Percentiles rank a stretch among this genome's conserved stretches.
phyloP scores from a whole-genome alignment of 768 basidiomycete species.

The Suillus ampliporus region DNA sequence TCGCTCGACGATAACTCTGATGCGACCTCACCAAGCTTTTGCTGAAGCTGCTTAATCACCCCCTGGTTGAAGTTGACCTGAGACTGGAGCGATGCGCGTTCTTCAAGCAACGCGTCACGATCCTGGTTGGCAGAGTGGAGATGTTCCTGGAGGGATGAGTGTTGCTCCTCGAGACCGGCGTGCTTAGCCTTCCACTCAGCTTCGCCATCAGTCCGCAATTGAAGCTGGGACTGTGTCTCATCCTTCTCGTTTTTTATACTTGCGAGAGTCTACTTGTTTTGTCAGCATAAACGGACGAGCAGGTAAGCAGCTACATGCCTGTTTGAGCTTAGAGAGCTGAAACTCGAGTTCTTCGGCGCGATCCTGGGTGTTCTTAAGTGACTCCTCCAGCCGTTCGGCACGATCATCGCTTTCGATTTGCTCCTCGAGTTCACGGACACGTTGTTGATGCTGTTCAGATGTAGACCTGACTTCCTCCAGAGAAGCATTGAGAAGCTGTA shows the following conservation, averaged over 20 bases:
- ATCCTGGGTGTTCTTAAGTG: slow-evolving; percentile 79
- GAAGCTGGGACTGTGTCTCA: slow-evolving; percentile 53
- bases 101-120: slow-evolving; percentile 52
- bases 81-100: slow-evolving; percentile 55
- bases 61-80: slow-evolving; percentile 52
- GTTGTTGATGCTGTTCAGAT: slow-evolving; percentile 58
- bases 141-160: slow-evolving; percentile 45
- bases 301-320: slow-evolving; percentile 49
- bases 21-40: slow-evolving; percentile 60
- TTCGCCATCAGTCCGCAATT: slow-evolving; percentile 47
- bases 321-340: slow-evolving; percentile 77
- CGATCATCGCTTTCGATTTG: slow-evolving; percentile 86
- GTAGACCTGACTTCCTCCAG: slow-evolving; percentile 58
- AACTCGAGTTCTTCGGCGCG: slow-evolving; percentile 85
- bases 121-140: slow-evolving; percentile 52
- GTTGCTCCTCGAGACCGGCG: slow-evolving; percentile 49
- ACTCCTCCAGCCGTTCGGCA: slow-evolving; percentile 72
- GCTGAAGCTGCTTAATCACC: slow-evolving; percentile 57
- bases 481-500: slow-evolving; percentile 65
- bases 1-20: slow-evolving; percentile 57
- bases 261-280: slow-evolving; percentile 52
- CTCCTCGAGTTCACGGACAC: slow-evolving; percentile 76
- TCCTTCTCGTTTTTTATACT: slow-evolving; percentile 69
- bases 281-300: slow-evolving; percentile 2
- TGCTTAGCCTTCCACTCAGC: slow-evolving; percentile 54